Percentiles rank a stretch among this genome's conserved stretches.
Conservation (phyloP, 2,329 filamentous ascomycete genomes). For the Paracoccidioides brasiliensis region DNA sequence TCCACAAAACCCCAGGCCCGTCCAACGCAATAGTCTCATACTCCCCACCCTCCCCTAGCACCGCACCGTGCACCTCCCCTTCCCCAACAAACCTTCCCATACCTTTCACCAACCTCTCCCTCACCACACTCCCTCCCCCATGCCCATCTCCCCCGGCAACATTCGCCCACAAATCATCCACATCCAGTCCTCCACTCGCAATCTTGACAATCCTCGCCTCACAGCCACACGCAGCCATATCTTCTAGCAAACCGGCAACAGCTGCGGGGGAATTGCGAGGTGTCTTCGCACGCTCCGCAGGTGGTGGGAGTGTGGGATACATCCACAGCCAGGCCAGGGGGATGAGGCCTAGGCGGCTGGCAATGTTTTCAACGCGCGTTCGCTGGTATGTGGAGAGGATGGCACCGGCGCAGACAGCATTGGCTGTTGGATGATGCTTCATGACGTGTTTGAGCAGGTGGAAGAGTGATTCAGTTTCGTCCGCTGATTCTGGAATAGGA, state of each 20-base stretch:
- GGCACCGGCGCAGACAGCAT: slow-evolving; percentile 79
- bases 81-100: slow-evolving; percentile 47
- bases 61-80: slow-evolving; percentile 48
- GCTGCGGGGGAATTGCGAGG: slow-evolving; percentile 4
- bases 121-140: slow-evolving; percentile 29
- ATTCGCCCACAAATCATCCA: slow-evolving; percentile 66
- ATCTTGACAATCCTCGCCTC: slow-evolving; percentile 93
- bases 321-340: slow-evolving; percentile 89
- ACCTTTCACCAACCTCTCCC: slow-evolving; percentile 36
- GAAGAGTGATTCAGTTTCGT: slow-evolving; percentile 83
- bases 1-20: slow-evolving; percentile 63
- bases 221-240: slow-evolving; percentile 66
- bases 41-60: slow-evolving; percentile 86
- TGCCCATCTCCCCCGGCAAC: slow-evolving; percentile 62
- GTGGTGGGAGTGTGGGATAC: slow-evolving; percentile 58
- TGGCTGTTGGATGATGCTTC: slow-evolving; percentile 59
- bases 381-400: slow-evolving; percentile 94
- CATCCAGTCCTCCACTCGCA: slow-evolving; percentile 76
- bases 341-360: slow-evolving; percentile 64
- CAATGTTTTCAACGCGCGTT: slow-evolving; percentile 86
- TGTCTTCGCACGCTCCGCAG: slow-evolving; percentile 17
- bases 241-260: slow-evolving; percentile 48
- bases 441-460: slow-evolving; percentile 58
- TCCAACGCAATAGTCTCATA: slow-evolving; percentile 86
- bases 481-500: slow-evolving; percentile 25